Conservation (phyloP, 371 early-diverging fungal genomes). For the Circinella umbellata region DNA sequence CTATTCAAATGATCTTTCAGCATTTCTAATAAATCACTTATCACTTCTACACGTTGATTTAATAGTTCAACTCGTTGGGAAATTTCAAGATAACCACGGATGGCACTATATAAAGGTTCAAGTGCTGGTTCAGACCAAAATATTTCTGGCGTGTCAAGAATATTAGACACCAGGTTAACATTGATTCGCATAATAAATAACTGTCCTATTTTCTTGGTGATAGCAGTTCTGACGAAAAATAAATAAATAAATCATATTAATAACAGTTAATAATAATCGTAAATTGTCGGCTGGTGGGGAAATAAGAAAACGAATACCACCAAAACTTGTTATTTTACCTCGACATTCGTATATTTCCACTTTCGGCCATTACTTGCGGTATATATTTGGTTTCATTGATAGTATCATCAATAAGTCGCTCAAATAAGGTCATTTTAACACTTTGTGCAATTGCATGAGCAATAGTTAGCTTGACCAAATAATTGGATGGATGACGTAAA, state of each 20-base stretch:
- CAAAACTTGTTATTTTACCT: slow-evolving; percentile 31
- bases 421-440: slow-evolving; percentile 85
- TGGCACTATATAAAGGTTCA: slow-evolving; percentile 80
- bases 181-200: slow-evolving; percentile 89
- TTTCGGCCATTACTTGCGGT: slow-evolving; percentile 81
- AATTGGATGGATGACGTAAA: slow-evolving; percentile 55
- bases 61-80: slow-evolving; percentile 73
- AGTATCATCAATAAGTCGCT: slow-evolving; percentile 80
- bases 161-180: slow-evolving; percentile 85
- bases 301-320: not conserved
- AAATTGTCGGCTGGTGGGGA: not conserved
- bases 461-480: slow-evolving; percentile 73
- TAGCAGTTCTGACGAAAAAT: slow-evolving; percentile 48
- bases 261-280: not conserved
- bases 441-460: slow-evolving; percentile 88
- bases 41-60: slow-evolving; percentile 65
- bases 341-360: slow-evolving; percentile 81
- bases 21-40: slow-evolving; percentile 86
- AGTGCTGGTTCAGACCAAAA: slow-evolving; percentile 88
- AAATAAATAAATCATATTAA: not conserved
- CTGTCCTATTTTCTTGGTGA: slow-evolving; percentile 70
- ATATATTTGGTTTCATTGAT: slow-evolving; percentile 87
- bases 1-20: slow-evolving; percentile 81
- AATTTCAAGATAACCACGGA: slow-evolving; percentile 83
- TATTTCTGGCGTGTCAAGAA: slow-evolving; percentile 87